Conservation (phyloP, 176 grass and related monocot genomes). For the Lolium perenne region DNA sequence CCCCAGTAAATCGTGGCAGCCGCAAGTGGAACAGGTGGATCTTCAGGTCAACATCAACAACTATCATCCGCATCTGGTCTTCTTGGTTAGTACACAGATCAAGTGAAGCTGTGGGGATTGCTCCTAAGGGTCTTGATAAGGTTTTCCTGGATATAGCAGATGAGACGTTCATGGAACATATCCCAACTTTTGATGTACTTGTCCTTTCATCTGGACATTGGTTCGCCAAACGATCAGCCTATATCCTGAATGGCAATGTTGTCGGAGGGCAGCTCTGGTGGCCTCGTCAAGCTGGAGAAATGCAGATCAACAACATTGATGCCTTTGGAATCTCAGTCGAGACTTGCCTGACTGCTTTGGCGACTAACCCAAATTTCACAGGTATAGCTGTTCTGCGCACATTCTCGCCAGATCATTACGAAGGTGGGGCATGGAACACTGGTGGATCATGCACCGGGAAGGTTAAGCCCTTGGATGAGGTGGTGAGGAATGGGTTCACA, state of each 20-base stretch:
- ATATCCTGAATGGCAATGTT: constrained; percentile 62
- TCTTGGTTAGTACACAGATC: constrained; percentile 86
- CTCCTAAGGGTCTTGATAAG: constrained; percentile 73
- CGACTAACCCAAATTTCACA: constrained; percentile 79
- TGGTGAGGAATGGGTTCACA: constrained; percentile 80
- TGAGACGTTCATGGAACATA: constrained; percentile 77
- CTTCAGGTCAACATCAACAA: constrained; percentile 84
- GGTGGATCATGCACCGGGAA: constrained; percentile 91
- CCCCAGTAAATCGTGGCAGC: constrained; percentile 77
- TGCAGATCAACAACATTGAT: constrained; percentile 79
- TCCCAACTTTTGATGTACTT: constrained; percentile 86
- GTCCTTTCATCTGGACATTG: constrained; percentile 94
- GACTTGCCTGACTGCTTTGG: constrained; percentile 70
- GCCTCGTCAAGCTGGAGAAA: constrained; percentile 65
- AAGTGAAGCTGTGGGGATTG: constrained; percentile 56
- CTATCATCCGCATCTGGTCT: constrained; percentile 85
- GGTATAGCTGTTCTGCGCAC: constrained; percentile 76
- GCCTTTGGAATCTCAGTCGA: constrained; percentile 90
- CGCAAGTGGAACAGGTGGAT: constrained; percentile 69
- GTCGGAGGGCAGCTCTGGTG: constrained; percentile 95
- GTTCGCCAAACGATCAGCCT: constrained; percentile 87
- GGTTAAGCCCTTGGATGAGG: constrained; percentile 53
- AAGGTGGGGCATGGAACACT: constrained; percentile 91
- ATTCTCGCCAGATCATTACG: constrained; percentile 93
- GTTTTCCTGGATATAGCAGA: constrained; percentile 88